Evolutionary conservation across 2,329 filamentous ascomycete genomes (phyloP), one percentile per base, ranked within the genome.

Genomic region (Paraphoma sp.): DNA sequence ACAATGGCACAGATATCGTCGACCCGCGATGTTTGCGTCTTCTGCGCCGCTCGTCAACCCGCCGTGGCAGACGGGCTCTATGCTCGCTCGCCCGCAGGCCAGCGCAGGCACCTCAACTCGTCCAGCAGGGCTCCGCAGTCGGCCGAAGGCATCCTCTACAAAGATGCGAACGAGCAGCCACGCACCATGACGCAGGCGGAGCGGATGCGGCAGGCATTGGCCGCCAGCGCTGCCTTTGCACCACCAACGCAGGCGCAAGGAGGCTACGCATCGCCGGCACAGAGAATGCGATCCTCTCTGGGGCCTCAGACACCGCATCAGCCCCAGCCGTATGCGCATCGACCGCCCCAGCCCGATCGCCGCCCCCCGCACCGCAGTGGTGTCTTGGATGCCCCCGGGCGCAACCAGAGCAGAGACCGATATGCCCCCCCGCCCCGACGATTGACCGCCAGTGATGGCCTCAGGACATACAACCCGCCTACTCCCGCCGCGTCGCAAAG

Each of bases 21-120:
- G 30, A 67, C 73, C 57, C 74, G 73, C 60, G 67, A 76, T 51
- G 62, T 78, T 47, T 78, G 75, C 65, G 60, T 75, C 62, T 75
- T 78, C 49, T 78, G 75, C 69, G 73, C 75, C 67, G 70, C 71
- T 54, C 70, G 72, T 43, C 72, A 73, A 64, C 47, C 68, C 45
- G 61, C 67, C 51, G 57, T 59, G 28, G 60, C 63, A 48, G 65
- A 65, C 47, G 42, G 56, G 12, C 61, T 57, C 29, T 49, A 52
- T 45, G 18, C 67, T 16, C 56, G 56, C 11, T 48, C 65, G 3
- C 41, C 43, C 8, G 36, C 64, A n/a, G 51, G 62, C n/a, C 74
- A 76, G 44, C 67, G 67, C 41, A 62, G 75, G 47, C 48, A 68
- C 16, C 60, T 77, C 51, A 73, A 70, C 60, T 73, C 69, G 17